Percentiles rank a stretch among this genome's conserved stretches.
Evolutionary conservation across 805 yeast species (phyloP).

Genomic region (Kodamaea kakaduensis): DNA sequence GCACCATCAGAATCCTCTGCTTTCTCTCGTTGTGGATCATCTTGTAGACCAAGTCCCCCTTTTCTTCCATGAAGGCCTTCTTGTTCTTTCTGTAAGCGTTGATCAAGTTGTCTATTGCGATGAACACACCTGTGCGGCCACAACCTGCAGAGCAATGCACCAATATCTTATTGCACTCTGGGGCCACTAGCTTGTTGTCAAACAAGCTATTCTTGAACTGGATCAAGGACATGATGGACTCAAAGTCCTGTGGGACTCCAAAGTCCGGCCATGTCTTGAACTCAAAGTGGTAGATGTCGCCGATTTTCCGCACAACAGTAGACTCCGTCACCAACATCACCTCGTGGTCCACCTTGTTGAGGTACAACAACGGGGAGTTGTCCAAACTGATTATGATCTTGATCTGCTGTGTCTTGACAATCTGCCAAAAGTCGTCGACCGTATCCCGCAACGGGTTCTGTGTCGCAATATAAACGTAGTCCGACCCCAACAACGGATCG

Average conservation of each 20-base stretch:
- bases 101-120: slow-evolving; percentile 24
- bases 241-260: slow-evolving; percentile 36
- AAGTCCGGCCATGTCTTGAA: slow-evolving; percentile 47
- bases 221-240: slow-evolving; percentile 31
- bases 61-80: slow-evolving; percentile 11
- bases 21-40: slow-evolving; percentile 64
- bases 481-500: slow-evolving; percentile 6
- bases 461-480: slow-evolving; percentile 39
- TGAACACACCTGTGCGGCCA: slow-evolving; percentile 29
- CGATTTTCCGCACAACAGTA: slow-evolving; percentile 11
- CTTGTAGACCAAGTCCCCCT: slow-evolving; percentile 55
- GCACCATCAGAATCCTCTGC: slow-evolving; percentile 83
- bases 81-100: slow-evolving; percentile 12
- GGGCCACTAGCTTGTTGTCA: slow-evolving; percentile 5
- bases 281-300: slow-evolving; percentile 35
- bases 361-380: slow-evolving; percentile 18
- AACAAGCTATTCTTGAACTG: slow-evolving; percentile 28
- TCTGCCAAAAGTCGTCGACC: slow-evolving; percentile 42
- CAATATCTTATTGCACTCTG: slow-evolving; percentile 12
- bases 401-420: slow-evolving; percentile 31
- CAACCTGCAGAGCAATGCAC: slow-evolving; percentile 32
- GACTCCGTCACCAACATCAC: slow-evolving; percentile 4
- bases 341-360: slow-evolving; percentile 11
- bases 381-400: slow-evolving; percentile 36
- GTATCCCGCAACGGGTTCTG: slow-evolving; percentile 43